Evolutionary conservation across 2,329 filamentous ascomycete genomes (phyloP), one percentile per base, ranked within the genome.

Genomic region (Alternaria burnsii): DNA sequence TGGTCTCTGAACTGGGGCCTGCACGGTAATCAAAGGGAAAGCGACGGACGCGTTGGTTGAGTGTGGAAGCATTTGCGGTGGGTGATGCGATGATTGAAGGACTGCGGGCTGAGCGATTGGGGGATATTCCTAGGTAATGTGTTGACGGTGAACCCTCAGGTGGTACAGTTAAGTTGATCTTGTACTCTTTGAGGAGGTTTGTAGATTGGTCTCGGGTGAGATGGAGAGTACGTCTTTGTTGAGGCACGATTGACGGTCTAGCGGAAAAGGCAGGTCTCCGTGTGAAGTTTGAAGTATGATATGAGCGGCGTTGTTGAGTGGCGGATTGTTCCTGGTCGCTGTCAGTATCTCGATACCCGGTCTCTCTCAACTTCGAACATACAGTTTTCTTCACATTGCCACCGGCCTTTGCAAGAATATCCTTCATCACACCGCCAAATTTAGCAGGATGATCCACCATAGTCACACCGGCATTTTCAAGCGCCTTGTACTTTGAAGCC

Each of bases 381-480:
- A 78, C 77, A 52, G 79, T 80, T 61, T 79, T 78, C 57, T 72
- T 69, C 32, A 82, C 75, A 55, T 78, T 73, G 58, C 80, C 66
- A 64, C 79, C 80, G 48, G 77, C 77, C 38, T 80, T 78, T 16
- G 76, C 78, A 4, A 93, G 79, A 14, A 91, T 80, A 3, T 80
- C 79, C 74, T 88, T 90, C 83, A 94, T 87, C 0, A 87, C 86
- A 20, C 84, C 64, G 10, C 91, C 91, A 62, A 94, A 91, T 63
- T 91, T 88, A 50, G 91, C 89, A 0, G 91, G 91, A 71, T 94
- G 91, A 61, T 91, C 87, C 3, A 93, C 88, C 77, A 94, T 87
- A 0, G 85, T 86, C 0, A 86, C 90, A 3, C 90, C 90, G 12
- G 85, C 90, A 56, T 84, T 81, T 72, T 88, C 80, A n/a, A 94